Evolutionary conservation across 139 green algal genomes (phyloP), one percentile per base, ranked within the genome.

Genomic region (Tetradesmus obliquus): DNA sequence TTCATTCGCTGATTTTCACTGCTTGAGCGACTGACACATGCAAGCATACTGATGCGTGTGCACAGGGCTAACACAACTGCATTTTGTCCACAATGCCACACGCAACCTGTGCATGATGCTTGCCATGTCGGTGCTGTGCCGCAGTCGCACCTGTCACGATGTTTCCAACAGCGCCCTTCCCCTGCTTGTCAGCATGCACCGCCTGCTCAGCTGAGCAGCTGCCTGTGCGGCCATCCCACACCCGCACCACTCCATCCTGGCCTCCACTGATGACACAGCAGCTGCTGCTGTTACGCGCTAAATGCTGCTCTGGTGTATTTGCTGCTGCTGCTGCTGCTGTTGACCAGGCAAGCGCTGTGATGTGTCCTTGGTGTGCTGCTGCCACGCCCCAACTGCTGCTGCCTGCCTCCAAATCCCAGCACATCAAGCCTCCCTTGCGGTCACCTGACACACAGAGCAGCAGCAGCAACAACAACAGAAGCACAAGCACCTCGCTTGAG

Each of bases 301-400:
- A 1, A 12, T 51, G 74, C 54, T 85, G 15, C 55, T 71, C 69
- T 81, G 62, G 32, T 84, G 55, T 17, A 32, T 24, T 80, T 58
- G 80, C 24, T 90, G 51, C 74, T 81, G 20, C 69, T 85, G 82
- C 22, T 60, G 82, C 71, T 19, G 83, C 53, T 88, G 62, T 54
- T 88, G 74, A 76, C 95, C 95, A 97, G 1, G 90, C 90, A 32
- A 98, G 91, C 5, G 96, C 93, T 54, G 96, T 98, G 71, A 98
- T 88, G 89, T 98, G 97, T 0, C 97, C 97, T 51, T 91, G 62
- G 86, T 96, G 94, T 90, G 94, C 93, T 93, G 91, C 88, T 94
- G 91, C 17, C 95, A 88, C 81, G 84, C 89, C 93, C 93, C 95
- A 17, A 90, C 87, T 2, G 89, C 84, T 80, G 81, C 81, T 69